Percentiles rank a stretch among this genome's conserved stretches.
Evolutionary conservation across 2,329 filamentous ascomycete species (phyloP).

Genomic region (Xylariaceae sp.): DNA sequence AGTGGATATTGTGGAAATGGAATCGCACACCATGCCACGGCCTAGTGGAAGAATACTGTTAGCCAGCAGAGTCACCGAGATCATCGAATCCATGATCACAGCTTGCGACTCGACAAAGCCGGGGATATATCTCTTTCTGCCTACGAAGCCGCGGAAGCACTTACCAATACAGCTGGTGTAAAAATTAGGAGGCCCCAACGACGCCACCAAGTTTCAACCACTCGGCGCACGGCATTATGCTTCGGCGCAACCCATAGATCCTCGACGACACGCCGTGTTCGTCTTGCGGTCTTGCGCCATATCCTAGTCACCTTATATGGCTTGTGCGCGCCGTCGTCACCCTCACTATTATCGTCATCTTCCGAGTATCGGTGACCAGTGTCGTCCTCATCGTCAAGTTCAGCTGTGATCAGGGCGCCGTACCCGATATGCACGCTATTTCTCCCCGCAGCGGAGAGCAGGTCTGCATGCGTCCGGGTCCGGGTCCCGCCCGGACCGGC

Average conservation of each 20-base stretch:
- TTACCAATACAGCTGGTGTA: constrained; percentile 55
- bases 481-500: constrained; percentile 27
- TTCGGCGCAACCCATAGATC: constrained; percentile 59
- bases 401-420: constrained; percentile 46
- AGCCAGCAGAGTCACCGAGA: background rate
- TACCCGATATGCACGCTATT: constrained; percentile 55
- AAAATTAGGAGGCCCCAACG: constrained; percentile 57
- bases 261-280: constrained; percentile 34
- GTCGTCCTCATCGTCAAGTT: constrained; percentile 32
- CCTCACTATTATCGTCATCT: constrained; percentile 24
- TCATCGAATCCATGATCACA: background rate
- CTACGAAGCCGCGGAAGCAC: constrained; percentile 29
- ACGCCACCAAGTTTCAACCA: constrained; percentile 59
- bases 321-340: constrained; percentile 34
- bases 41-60: constrained; percentile 35
- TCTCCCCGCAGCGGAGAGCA: constrained; percentile 38
- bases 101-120: background rate
- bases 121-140: background rate
- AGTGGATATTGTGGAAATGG: constrained; percentile 61
- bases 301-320: constrained; percentile 22
- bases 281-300: constrained; percentile 35
- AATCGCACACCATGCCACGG: constrained; percentile 59
- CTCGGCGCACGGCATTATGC: constrained; percentile 51
- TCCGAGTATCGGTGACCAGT: constrained; percentile 29
- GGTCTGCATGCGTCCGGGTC: constrained; percentile 27